Percentiles rank a stretch among this genome's conserved stretches.
Conservation (phyloP, 148 eudicot genomes). For the Vaccinium darrowii region DNA sequence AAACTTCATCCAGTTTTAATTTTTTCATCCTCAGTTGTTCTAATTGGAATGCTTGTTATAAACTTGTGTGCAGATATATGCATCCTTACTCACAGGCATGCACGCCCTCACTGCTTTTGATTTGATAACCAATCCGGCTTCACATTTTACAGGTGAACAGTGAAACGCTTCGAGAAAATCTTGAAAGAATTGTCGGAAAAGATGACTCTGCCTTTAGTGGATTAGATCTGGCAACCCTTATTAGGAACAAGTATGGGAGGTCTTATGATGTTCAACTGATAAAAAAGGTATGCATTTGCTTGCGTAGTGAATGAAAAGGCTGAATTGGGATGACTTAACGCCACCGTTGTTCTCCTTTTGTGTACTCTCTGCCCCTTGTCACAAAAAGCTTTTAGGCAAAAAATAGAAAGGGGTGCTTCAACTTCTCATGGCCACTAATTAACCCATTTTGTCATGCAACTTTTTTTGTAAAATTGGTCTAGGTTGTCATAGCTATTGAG, state of each 20-base stretch:
- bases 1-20: constrained; percentile 3
- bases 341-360: neutral
- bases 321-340: neutral
- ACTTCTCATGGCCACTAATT: neutral
- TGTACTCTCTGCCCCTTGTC: neutral
- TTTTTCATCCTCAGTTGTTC: neutral
- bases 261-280: constrained; percentile 94
- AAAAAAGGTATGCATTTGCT: constrained; percentile 66
- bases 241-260: constrained; percentile 85
- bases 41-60: neutral
- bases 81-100: neutral
- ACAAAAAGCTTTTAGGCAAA: neutral
- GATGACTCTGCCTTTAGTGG: constrained; percentile 89
- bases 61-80: neutral
- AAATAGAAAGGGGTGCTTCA: neutral
- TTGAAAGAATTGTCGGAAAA: constrained; percentile 75
- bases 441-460: neutral
- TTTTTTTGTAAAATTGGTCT: neutral
- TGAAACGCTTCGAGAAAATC: constrained; percentile 57
- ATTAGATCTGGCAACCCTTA: constrained; percentile 82
- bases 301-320: neutral
- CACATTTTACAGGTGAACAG: constrained; percentile 47
- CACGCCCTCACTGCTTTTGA: neutral
- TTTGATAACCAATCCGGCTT: neutral
- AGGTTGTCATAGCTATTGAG: neutral